These are phyloP conservation scores for Spizellomyces sp. DNA, from an alignment of 192 early-diverging fungal species.

Conservation along the genomic window DNA sequence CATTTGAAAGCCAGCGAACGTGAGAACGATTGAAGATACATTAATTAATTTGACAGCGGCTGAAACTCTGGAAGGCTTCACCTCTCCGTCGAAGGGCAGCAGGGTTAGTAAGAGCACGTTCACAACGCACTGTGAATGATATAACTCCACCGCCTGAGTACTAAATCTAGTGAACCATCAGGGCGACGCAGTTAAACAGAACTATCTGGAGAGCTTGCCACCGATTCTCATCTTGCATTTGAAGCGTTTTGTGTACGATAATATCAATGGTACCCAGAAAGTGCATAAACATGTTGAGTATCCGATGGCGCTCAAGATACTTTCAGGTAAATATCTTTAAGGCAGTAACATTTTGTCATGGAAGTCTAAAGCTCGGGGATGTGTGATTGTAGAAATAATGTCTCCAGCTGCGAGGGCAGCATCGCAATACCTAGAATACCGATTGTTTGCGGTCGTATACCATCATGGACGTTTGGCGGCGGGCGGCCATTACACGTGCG, in stretches of 20 bases:
- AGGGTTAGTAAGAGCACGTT: slow-evolving; percentile 8
- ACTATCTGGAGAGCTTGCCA: slow-evolving; percentile 78
- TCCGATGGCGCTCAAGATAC: slow-evolving; percentile 40
- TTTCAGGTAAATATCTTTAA: too few species aligned
- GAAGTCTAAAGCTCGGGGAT: too few species aligned
- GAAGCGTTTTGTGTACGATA: slow-evolving; percentile 88
- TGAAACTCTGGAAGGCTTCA: slow-evolving; percentile 84
- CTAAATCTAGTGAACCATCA: too few species aligned
- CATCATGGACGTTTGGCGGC: slow-evolving; percentile 87
- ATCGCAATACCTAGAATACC: slow-evolving; percentile 41
- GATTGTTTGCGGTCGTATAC: slow-evolving; percentile 75
- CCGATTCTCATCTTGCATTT: slow-evolving; percentile 91
- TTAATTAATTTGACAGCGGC: slow-evolving; percentile 74
- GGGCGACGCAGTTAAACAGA: slow-evolving; percentile 77
- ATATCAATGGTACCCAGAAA: slow-evolving; percentile 78
- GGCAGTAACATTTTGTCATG: too few species aligned
- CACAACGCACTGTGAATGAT: not conserved
- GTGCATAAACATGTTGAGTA: slow-evolving; percentile 84
- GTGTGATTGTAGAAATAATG: slow-evolving; percentile 41
- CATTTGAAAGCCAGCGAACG: slow-evolving; percentile 53
- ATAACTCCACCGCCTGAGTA: too few species aligned
- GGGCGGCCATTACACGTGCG: slow-evolving; percentile 98
- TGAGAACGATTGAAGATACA: slow-evolving; percentile 84
- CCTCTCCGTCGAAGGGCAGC: slow-evolving; percentile 25
- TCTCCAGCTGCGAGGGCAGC: slow-evolving; percentile 42